Conservation (phyloP, 2,329 filamentous ascomycete genomes). For the Cladorrhinum sp. region DNA sequence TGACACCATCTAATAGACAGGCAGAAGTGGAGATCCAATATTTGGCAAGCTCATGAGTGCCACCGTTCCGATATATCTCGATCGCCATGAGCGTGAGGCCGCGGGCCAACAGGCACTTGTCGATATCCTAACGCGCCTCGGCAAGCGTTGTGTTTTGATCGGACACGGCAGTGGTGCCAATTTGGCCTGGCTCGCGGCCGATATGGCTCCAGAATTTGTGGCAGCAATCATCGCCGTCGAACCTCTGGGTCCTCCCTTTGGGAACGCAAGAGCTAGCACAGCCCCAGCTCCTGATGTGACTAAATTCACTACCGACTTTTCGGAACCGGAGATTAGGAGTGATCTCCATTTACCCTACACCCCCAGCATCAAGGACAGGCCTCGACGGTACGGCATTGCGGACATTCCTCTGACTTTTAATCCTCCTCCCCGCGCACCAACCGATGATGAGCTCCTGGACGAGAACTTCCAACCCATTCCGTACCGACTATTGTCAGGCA, state of each 20-base stretch:
- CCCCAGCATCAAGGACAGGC: not conserved
- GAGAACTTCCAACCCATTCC: constrained; percentile 9
- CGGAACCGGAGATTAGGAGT: not conserved
- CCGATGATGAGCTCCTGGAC: not conserved
- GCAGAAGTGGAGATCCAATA: constrained; percentile 40
- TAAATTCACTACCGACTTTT: not conserved
- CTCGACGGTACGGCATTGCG: constrained; percentile 19
- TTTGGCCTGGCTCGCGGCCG: constrained; percentile 47
- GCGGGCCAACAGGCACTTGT: constrained; percentile 16
- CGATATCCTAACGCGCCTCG: constrained; percentile 13
- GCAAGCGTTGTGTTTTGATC: constrained; percentile 39
- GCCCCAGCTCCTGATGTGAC: not conserved
- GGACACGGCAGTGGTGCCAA: constrained; percentile 49
- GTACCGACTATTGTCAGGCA: not conserved
- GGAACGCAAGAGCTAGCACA: not conserved
- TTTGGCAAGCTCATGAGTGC: constrained; percentile 49
- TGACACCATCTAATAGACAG: constrained; percentile 28
- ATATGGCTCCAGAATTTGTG: constrained; percentile 45
- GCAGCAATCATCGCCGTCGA: constrained; percentile 52
- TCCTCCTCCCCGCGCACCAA: constrained; percentile 29
- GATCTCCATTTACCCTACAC: not conserved
- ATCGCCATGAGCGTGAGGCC: constrained; percentile 31
- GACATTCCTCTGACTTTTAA: constrained; percentile 39
- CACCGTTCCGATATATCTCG: constrained; percentile 37
- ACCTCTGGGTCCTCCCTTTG: constrained; percentile 51